These are phyloP conservation scores for Pittosporum tobira DNA, from an alignment of 129 eudicot genomes.

Conservation along the genomic window DNA sequence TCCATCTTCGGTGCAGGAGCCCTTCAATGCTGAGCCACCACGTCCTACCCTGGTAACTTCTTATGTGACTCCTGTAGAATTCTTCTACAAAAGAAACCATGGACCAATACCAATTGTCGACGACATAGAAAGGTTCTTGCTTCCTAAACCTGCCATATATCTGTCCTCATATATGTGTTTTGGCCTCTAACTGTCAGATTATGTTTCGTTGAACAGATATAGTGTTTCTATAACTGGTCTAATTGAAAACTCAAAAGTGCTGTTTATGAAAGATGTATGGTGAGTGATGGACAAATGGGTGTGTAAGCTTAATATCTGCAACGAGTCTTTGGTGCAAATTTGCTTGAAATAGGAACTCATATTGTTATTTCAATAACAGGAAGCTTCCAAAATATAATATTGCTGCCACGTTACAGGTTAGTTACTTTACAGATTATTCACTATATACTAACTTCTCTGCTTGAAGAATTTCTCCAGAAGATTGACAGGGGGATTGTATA, in stretches of 20 bases:
- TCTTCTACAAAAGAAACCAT: slow-evolving; percentile 88
- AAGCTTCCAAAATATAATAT: slow-evolving; percentile 79
- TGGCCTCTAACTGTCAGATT: slow-evolving; percentile 6
- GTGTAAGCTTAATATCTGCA: background rate
- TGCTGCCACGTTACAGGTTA: slow-evolving; percentile 84
- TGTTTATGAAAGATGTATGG: slow-evolving; percentile 77
- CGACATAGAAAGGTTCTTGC: slow-evolving; percentile 58
- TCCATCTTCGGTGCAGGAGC: slow-evolving; percentile 51
- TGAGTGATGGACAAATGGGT: slow-evolving; percentile 22
- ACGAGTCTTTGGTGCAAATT: background rate
- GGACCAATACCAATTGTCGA: slow-evolving; percentile 32
- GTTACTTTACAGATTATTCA: background rate
- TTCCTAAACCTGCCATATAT: background rate
- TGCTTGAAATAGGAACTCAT: background rate
- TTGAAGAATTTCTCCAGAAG: background rate
- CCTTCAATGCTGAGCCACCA: slow-evolving; percentile 93
- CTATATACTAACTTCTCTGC: background rate
- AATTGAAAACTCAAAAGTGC: slow-evolving; percentile 41
- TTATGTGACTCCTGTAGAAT: slow-evolving; percentile 82
- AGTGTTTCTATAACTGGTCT: slow-evolving; percentile 52
- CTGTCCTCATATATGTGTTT: background rate
- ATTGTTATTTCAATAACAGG: slow-evolving; percentile 39
- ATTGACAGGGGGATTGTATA: slow-evolving; percentile 1
- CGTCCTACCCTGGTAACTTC: slow-evolving; percentile 71
- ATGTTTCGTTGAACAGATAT: slow-evolving; percentile 42